Base-by-base conservation (phyloP, 257 asterid genomes). In the Ilex aquifolium region DNA sequence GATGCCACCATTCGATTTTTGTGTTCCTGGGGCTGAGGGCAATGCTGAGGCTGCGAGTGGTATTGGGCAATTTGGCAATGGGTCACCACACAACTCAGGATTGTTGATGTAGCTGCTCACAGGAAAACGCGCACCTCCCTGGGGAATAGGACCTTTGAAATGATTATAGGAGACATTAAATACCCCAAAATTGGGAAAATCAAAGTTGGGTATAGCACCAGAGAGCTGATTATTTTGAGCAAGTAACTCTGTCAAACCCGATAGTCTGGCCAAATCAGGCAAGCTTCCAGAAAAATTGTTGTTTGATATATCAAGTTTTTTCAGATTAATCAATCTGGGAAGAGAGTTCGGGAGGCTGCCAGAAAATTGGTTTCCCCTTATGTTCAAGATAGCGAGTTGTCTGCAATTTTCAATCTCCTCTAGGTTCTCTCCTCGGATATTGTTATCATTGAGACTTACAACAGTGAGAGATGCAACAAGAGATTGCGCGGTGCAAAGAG, bases 111-210 rank as follows among this genome's bases (percentile, higher is more conserved):
- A 85, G 59, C 84, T 77, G 36, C 68, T 69, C 0, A 56, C 44
- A 0, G 74, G 64, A 46, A 76, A 63, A 53, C 62, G 76, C 46
- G n/a, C 60, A 16, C 79, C 84, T 1, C 72, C 73, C 30, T 2
- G 36, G 0, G 94, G 94, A 13, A 85, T 75, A 10, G 55, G 53
- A 48, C 93, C 93, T 13, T 63, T 62, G 64, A 85, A 61, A 56
- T 72, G 66, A 72, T 85, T 85, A 53, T 62, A 39, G 0, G 94
- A 85, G 32, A 85, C 78, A 6, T 85, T 73, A 65, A 80, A 83
- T 3, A 27, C 39, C 1, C 17, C 16, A 7, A 80, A 62, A 17
- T 58, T 71, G 1, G 84, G 61, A 65, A 78, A 76, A 11, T 72
- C 74, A 52, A 74, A 75, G 16, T 32, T 67, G 7, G 87, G 87